Conservation (phyloP, 345 rosid species). For the Eucalyptus lansdowneana region DNA sequence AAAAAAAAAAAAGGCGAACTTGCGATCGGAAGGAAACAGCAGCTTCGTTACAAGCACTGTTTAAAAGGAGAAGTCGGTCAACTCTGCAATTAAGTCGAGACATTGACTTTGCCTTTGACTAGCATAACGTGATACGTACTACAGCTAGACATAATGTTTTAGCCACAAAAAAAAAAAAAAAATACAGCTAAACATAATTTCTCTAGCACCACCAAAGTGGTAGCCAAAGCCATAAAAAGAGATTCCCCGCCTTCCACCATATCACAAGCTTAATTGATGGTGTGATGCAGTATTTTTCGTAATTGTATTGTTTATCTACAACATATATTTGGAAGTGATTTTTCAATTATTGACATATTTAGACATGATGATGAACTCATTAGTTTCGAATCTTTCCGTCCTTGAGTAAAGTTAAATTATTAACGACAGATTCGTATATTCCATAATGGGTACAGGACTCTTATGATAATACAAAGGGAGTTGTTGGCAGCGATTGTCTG, state of each 20-base stretch:
- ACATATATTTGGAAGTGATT: background rate
- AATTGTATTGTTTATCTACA: rapidly evolving
- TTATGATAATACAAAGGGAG: background rate
- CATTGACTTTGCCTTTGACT: background rate
- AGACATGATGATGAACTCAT: background rate
- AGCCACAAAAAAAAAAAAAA: too few species aligned
- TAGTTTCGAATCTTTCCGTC: background rate
- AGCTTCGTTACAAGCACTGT: background rate
- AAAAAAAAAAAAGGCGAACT: background rate
- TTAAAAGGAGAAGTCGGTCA: background rate
- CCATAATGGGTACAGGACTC: background rate
- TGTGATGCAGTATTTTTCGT: background rate
- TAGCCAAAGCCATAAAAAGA: background rate
- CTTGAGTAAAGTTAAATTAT: background rate
- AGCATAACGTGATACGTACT: background rate
- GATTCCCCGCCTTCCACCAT: too few species aligned
- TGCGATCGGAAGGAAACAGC: background rate
- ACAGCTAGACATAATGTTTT: background rate
- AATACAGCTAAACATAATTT: background rate
- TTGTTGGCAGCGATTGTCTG: background rate
- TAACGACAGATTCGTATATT: background rate
- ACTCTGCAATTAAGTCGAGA: background rate
- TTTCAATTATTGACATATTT: background rate
- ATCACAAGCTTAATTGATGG: background rate
- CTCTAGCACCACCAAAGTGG: background rate